These are phyloP conservation scores for Lactarius sp. DNA, from an alignment of 768 basidiomycete genomes.

Conservation along the genomic window DNA sequence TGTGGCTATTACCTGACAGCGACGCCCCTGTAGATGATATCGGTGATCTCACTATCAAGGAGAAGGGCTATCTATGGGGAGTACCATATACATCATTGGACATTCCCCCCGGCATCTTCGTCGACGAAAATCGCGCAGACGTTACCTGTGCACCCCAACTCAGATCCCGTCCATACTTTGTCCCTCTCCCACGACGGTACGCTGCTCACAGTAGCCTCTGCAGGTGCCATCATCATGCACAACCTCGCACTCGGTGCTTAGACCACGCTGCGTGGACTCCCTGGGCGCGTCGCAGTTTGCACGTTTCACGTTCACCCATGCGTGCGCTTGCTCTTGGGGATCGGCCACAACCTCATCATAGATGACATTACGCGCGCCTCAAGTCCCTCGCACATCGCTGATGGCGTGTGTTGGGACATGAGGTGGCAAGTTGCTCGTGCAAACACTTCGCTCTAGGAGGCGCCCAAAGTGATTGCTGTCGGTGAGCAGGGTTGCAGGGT, in stretches of 20 bases:
- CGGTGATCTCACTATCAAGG: no score
- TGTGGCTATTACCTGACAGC: slow-evolving; percentile 37
- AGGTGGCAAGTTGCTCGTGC: no score
- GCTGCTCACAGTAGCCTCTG: slow-evolving; percentile 53
- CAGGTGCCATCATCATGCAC: slow-evolving; percentile 51
- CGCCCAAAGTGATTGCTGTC: no score
- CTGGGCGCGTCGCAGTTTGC: slow-evolving; percentile 43
- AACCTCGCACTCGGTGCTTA: slow-evolving; percentile 52
- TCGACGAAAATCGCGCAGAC: slow-evolving; percentile 41
- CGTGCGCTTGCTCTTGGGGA: slow-evolving; percentile 39
- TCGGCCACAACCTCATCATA: slow-evolving; percentile 44
- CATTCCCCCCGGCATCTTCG: slow-evolving; percentile 32
- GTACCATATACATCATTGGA: slow-evolving; percentile 49
- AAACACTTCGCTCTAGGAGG: no score
- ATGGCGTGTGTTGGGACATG: no score
- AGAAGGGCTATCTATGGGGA: slow-evolving; percentile 27
- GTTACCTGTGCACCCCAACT: slow-evolving; percentile 46
- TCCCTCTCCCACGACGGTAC: slow-evolving; percentile 55
- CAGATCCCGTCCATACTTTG: slow-evolving; percentile 43
- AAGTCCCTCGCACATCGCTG: slow-evolving; percentile 50
- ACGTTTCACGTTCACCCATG: slow-evolving; percentile 59
- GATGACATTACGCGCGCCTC: slow-evolving; percentile 61
- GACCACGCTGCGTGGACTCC: slow-evolving; percentile 50
- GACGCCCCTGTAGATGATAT: slow-evolving; percentile 2
- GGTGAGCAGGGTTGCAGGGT: no score